Base-by-base conservation (phyloP, 805 yeast genomes). In the Candida pseudofarinosa region DNA sequence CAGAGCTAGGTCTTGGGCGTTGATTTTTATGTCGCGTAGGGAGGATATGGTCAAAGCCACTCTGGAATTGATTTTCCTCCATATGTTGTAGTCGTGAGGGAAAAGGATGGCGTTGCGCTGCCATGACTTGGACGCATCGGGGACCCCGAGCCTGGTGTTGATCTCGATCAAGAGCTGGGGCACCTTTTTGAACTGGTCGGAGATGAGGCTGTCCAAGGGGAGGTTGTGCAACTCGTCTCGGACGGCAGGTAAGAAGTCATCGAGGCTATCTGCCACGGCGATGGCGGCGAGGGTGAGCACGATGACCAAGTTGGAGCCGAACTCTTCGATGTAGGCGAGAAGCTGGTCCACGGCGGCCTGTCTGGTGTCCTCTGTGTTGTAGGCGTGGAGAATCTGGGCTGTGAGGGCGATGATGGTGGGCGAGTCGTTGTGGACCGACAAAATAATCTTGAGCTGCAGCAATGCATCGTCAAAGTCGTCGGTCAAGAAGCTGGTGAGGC, bases 331-430 rank as follows among this genome's bases (percentile, higher is more conserved):
- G 52, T 74, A 79, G 18, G 75, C 72, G 51, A 85, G 83, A 35
- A 91, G 63, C 59, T 88, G 96, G 52, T 89, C 96, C 37, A 86
- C 56, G 0, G 97, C 96, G 1, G 89, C 90, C 48, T 81, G 84
- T 45, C 80, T 82, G 1, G 93, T 80, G 4, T 85, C 93, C n/a
- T 76, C 80, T 0, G 80, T 76, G n/a, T 80, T 85, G 43, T 78
- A 77, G 2, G 88, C 87, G 66, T 83, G 85, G 39, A 93, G 68
- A 0, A 90, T 84, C 56, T 89, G 95, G 0, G 93, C 79, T 16
- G 88, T 74, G 20, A 91, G 63, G 4, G 83, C 77, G 13, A 88
- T 80, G n/a, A 88, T 72, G 47, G 83, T 75, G 48, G 76, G 80
- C 3, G 85, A 79, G 38, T 78, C 80, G 4, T 77, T 75, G 18